Conservation (phyloP, 163 green algal species). For the Scenedesmus sp. region DNA sequence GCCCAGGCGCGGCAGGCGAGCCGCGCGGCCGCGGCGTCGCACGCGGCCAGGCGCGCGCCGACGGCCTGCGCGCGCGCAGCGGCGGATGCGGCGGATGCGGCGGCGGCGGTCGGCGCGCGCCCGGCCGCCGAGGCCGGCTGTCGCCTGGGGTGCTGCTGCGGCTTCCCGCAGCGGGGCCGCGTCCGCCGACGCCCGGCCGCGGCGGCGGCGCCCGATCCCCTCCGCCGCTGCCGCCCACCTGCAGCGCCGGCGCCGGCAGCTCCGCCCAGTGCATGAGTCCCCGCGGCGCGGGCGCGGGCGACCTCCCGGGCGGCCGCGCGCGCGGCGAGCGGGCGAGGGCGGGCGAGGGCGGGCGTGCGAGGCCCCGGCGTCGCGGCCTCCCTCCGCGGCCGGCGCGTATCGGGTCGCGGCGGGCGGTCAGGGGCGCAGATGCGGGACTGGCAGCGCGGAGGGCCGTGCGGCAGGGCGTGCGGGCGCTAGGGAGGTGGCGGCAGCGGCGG, state of each 20-base stretch:
- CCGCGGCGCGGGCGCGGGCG: too few relatives aligned
- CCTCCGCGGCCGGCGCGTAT: background rate
- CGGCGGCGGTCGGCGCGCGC: background rate
- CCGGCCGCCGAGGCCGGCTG: background rate
- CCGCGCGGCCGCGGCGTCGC: background rate
- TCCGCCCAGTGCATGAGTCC: background rate
- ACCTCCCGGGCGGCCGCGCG: background rate
- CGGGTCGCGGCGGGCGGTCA: background rate
- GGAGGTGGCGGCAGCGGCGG: too few relatives aligned
- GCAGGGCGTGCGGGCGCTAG: too few relatives aligned
- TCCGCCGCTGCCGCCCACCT: constrained; percentile 8
- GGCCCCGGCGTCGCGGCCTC: background rate
- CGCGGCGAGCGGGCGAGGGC: background rate
- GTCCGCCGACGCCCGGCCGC: too few relatives aligned
- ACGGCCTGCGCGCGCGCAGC: background rate
- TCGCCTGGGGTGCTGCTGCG: too few relatives aligned
- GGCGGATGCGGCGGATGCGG: background rate
- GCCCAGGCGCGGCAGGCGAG: background rate
- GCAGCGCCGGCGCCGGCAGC: background rate
- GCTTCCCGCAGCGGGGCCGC: too few relatives aligned
- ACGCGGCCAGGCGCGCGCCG: background rate
- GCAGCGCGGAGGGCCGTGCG: too few relatives aligned
- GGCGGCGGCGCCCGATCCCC: background rate
- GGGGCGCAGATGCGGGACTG: too few relatives aligned
- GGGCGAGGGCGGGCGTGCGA: background rate